phyloP scores from a whole-genome alignment of 2,329 filamentous ascomycete species.

The Aureobasidium pullulans region DNA sequence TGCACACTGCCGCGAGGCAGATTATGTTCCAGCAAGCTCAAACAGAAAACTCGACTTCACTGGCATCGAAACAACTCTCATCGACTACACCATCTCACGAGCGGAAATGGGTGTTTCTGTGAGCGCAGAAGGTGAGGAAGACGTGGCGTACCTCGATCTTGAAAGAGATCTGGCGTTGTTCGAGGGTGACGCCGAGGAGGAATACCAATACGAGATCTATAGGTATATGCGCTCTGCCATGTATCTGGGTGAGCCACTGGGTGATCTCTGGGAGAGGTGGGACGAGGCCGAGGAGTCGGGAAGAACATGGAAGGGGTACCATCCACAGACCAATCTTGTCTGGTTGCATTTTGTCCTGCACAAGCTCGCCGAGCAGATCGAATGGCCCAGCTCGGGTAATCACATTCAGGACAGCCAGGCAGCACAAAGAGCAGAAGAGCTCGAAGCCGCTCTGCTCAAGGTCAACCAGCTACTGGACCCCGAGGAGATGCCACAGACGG shows the following conservation, averaged over 20 bases:
- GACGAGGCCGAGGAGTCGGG: conserved; percentile 18
- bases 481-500: conserved; percentile 21
- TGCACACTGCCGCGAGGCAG: conserved; percentile 18
- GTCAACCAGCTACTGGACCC: conserved; percentile 35
- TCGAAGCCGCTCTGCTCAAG: conserved; percentile 31
- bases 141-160: conserved; percentile 41
- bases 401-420: background rate
- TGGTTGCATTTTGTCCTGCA: conserved; percentile 57
- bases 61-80: conserved; percentile 54
- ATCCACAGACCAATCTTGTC: conserved; percentile 54
- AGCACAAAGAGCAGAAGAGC: conserved; percentile 27
- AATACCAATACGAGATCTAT: conserved; percentile 52
- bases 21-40: conserved; percentile 20
- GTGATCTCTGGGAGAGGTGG: conserved; percentile 28
- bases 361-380: conserved; percentile 41
- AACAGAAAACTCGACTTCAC: conserved; percentile 43
- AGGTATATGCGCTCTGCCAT: conserved; percentile 42
- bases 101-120: conserved; percentile 38
- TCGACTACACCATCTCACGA: conserved; percentile 62
- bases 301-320: conserved; percentile 45
- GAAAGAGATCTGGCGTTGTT: conserved; percentile 38
- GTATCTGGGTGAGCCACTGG: conserved; percentile 34
- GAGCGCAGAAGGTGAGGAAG: conserved; percentile 16
- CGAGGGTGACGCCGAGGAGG: conserved; percentile 37
- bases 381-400: conserved; percentile 11